Evolutionary conservation across 2,329 filamentous ascomycete species (phyloP).

Genomic region (Calonectria pteridis): DNA sequence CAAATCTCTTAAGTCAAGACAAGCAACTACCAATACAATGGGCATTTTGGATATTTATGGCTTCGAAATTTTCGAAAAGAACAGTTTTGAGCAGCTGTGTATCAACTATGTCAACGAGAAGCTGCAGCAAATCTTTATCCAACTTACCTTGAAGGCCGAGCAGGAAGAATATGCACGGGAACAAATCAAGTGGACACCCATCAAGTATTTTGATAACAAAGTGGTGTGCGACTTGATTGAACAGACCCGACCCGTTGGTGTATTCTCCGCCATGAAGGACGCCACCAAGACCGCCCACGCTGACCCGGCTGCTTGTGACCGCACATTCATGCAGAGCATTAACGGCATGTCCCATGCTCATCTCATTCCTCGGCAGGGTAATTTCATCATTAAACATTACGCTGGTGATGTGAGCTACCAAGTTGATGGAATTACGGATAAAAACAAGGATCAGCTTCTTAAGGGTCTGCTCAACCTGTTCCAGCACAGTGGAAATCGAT

Average conservation of each 20-base stretch:
- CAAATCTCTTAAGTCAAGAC: conserved; percentile 83
- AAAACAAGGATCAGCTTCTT: conserved; percentile 97
- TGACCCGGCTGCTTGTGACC: conserved; percentile 92
- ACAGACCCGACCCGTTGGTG: conserved; percentile 87
- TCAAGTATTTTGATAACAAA: conserved; percentile 99
- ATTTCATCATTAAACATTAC: conserved; percentile 99
- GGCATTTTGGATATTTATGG: conserved; percentile 99
- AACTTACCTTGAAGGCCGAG: conserved; percentile 94
- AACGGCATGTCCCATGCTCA: conserved; percentile 94
- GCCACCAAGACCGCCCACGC: conserved; percentile 98
- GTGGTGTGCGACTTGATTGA: conserved; percentile 98
- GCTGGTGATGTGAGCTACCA: conserved; percentile 96
- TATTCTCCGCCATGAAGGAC: conserved; percentile 97
- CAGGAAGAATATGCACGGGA: conserved; percentile 97
- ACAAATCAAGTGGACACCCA: conserved; percentile 98
- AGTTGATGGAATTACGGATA: conserved; percentile 97
- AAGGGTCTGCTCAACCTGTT: conserved; percentile 94
- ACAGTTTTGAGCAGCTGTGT: conserved; percentile 98
- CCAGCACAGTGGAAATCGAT: conserved; percentile 84
- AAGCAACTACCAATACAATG: conserved; percentile 83
- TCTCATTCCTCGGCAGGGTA: conserved; percentile 90
- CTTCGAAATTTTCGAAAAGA: conserved; percentile 99
- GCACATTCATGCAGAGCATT: conserved; percentile 93
- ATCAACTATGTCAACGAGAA: conserved; percentile 99
- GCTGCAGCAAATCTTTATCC: conserved; percentile 98